Evolutionary conservation across 2,329 filamentous ascomycete genomes (phyloP), one percentile per base, ranked within the genome.

Genomic region (Sporothrix variecibatus): DNA sequence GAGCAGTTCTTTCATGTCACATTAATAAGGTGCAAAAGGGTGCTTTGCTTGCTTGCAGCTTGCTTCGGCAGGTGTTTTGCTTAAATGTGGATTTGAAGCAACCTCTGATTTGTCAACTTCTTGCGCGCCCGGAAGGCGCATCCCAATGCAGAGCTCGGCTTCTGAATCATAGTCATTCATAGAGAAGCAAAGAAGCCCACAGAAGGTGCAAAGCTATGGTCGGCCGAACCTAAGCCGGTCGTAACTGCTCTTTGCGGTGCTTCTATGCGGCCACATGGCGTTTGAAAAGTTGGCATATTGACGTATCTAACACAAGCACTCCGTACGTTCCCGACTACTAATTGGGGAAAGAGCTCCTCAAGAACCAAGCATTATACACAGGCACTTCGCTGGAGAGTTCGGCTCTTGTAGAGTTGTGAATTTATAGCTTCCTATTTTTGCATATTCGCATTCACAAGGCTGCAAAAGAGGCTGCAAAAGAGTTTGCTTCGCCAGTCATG

Each of bases 61-160:
- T 46, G 40, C 43, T 38, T 38, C 62, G 43, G 65, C 26, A 34
- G 40, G 40, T 43, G 40, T 49, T n/a, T 23, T 69, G 28, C 28
- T 69, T 68, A 34, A 68, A 68, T 69, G 46, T 51, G 46, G 46
- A 15, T 34, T 69, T 53, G 12, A 9, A 6, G 12, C 26, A 6
- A 28, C 9, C 20, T 69, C 28, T 53, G 67, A 69, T 69, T 69
- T 69, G 67, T 69, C 67, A 69, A 69, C 67, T 31, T 49, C 8
- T 26, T 40, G 5, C 46, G 28, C n/a, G 28, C 46, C 46, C 11
- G 46, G 46, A 68, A 23, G 20, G 12, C 7, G 49, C 43, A 51
- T 56, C 8, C 46, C 46, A 53, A 26, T 51, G 34, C 49, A 56
- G 26, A 56, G n/a, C 26, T 20, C 56, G 56, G 51, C 46, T 51